Percentiles rank a stretch among this genome's conserved stretches.
These are phyloP conservation scores for Pseudonectria foliicola DNA, from an alignment of 2,329 filamentous ascomycete species.

Conservation along the genomic window DNA sequence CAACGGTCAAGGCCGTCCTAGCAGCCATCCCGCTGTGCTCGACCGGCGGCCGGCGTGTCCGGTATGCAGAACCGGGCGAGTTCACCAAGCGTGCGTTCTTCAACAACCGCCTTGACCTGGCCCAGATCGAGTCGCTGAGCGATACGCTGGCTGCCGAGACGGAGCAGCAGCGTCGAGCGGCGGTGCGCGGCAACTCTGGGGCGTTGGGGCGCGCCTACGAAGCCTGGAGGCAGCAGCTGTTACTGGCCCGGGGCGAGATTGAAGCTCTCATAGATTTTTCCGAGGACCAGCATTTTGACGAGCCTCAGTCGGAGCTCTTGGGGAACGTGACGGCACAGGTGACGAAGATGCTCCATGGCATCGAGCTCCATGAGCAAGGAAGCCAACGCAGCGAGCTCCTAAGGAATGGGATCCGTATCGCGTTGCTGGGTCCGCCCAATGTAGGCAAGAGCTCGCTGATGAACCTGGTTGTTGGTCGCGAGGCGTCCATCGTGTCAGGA, in stretches of 20 bases:
- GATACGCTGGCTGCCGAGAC: slow-evolving; percentile 65
- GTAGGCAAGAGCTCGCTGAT: slow-evolving; percentile 91
- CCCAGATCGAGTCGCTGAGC: slow-evolving; percentile 66
- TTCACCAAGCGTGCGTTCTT: slow-evolving; percentile 91
- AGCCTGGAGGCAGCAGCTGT: slow-evolving; percentile 66
- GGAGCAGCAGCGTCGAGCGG: slow-evolving; percentile 84
- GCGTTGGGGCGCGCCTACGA: slow-evolving; percentile 72
- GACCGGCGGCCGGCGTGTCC: slow-evolving; percentile 39
- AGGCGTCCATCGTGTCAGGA: slow-evolving; percentile 89
- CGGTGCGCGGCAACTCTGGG: slow-evolving; percentile 69
- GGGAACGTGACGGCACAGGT: slow-evolving; percentile 62
- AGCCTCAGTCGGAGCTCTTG: slow-evolving; percentile 68
- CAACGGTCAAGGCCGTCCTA: slow-evolving; percentile 81
- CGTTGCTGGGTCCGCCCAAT: slow-evolving; percentile 85
- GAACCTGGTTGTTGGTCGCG: slow-evolving; percentile 81
- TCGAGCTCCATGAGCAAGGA: slow-evolving; percentile 65
- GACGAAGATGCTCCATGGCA: slow-evolving; percentile 49
- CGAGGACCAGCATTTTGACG: slow-evolving; percentile 95
- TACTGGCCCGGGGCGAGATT: slow-evolving; percentile 80
- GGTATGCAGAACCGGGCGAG: slow-evolving; percentile 90
- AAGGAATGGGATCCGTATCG: slow-evolving; percentile 76
- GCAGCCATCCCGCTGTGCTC: slow-evolving; percentile 59
- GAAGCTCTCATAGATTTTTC: slow-evolving; percentile 96
- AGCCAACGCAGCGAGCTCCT: slow-evolving; percentile 78
- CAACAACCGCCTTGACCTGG: slow-evolving; percentile 76